Base-by-base conservation (phyloP, 1,284 basidiomycete genomes). In the Cryptococcus neoformans region DNA sequence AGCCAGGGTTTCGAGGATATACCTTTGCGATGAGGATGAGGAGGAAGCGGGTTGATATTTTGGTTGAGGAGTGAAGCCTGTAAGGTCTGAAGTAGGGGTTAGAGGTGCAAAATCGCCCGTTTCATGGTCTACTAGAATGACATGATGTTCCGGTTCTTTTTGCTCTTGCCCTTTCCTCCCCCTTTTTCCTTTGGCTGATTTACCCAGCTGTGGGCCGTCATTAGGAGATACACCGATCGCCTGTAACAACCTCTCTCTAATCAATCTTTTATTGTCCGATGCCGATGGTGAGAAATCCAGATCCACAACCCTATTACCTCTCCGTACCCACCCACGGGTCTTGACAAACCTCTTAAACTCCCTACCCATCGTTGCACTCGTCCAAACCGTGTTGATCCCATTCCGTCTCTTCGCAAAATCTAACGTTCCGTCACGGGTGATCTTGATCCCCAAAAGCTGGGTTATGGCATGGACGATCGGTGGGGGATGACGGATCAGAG, bases 281-380 rank as follows among this genome's bases (percentile, higher is more conserved):
- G 68, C 65, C 0, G 35, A 21, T 0, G 35, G 9, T 2, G 66
- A 63, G 28, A 67, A 71, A 50, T 71, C 64, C n/a, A 73, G 53
- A 40, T 68, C 64, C 6, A 67, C 58, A 11, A 62, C 42, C 0
- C 34, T 46, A 17, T 34, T 53, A 44, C 50, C 50, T 40, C 50
- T 61, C 14, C 56, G 46, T n/a, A 64, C 57, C 71, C 68, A 71
- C 1, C 71, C 71, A 17, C 66, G 53, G n/a, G 52, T 61, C 51
- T 61, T 64, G 9, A 63, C 55, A 21, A 66, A 62, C 11, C 62
- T 46, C 52, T 63, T 59, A 9, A 68, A 53, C 10, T 55, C 55
- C 14, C 50, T 47, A n/a, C 49, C 46, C 44, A 73, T 46, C 14
- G 60, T 66, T 6, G 69, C 67, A 36, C 62, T 63, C 10, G 59